Evolutionary conservation across 2,329 filamentous ascomycete species (phyloP).

Genomic region (Phaeosphaeriaceae sp.): DNA sequence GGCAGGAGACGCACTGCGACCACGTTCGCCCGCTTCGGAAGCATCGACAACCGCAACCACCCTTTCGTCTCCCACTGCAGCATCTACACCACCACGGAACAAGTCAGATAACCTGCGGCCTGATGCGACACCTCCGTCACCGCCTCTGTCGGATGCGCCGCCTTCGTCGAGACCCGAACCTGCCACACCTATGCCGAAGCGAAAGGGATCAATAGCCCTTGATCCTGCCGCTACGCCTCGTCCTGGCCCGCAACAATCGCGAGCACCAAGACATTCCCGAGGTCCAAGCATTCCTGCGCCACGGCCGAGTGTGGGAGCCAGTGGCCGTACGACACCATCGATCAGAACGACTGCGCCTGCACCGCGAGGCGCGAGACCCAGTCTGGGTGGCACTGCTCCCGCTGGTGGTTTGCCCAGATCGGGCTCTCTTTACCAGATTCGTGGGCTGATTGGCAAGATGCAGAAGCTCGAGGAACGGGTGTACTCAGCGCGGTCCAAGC

Average conservation of each 20-base stretch:
- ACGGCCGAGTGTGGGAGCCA: constrained; percentile 29
- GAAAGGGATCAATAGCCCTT: constrained; percentile 58
- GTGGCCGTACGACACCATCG: constrained; percentile 56
- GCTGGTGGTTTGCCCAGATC: constrained; percentile 62
- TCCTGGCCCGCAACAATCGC: constrained; percentile 56
- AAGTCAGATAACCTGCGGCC: constrained; percentile 71
- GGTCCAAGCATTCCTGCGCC: constrained; percentile 67
- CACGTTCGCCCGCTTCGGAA: constrained; percentile 77
- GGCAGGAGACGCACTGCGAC: constrained; percentile 57
- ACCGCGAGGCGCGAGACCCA: constrained; percentile 52
- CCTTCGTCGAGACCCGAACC: constrained; percentile 56
- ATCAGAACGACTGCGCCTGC: constrained; percentile 42
- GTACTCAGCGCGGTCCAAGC: constrained; percentile 87
- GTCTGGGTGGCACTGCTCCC: constrained; percentile 59
- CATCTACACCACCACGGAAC: constrained; percentile 79
- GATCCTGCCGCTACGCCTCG: constrained; percentile 63
- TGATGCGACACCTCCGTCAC: constrained; percentile 86
- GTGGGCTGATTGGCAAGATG: constrained; percentile 94
- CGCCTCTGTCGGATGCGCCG: constrained; percentile 89
- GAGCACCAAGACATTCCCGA: constrained; percentile 60
- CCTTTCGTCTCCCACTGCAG: constrained; percentile 88
- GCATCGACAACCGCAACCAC: constrained; percentile 79
- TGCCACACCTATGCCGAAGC: constrained; percentile 50
- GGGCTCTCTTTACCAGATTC: constrained; percentile 88
- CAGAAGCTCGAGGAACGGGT: constrained; percentile 93